Evolutionary conservation across 2,329 filamentous ascomycete species (phyloP), one percentile per base, ranked within the genome.

Genomic region (Calonectria pauciramosa): DNA sequence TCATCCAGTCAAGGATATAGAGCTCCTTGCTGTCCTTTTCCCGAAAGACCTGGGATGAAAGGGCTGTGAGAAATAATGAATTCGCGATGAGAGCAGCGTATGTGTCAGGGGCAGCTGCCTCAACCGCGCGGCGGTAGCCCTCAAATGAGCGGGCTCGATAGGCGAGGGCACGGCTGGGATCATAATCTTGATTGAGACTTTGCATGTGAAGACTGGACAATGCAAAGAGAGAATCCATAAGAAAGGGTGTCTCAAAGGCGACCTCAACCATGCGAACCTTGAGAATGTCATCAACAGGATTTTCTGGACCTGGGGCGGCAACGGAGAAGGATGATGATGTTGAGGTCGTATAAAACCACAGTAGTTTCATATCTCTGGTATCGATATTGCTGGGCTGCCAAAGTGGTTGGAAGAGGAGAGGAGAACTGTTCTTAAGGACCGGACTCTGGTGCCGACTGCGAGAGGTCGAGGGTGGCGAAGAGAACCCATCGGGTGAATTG

Each of bases 1-100:
- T 78, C 82, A 91, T 89, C 90, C 90, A 92, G 79, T 91, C 87
- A 56, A 91, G 80, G 36, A 91, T 86, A 77, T 88, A 90, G 2
- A 91, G 84, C 2, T 86, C 85, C 56, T 83, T 85, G 23, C 82
- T 81, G 63, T 87, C 84, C 0, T 83, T 80, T n/a, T 90, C 88
- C 4, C 89, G 86, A 79, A 91, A 91, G 68, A 83, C 84, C 69
- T 90, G 85, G 7, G 88, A 88, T 13, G 89, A 87, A 7, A 91
- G 82, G 8, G 86, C 89, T 32, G 87, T 88, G 73, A 91, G 85
- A 20, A 92, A 80, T 10, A 91, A 84, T 2, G 90, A 90, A 72
- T 86, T 87, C 44, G 86, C 87, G 47, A 91, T 80, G 13, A 92
- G 81, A n/a, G 89, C 89, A 0, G 89, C 86, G 56, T 83, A 90